These are phyloP conservation scores for Iberis pinnata DNA, from an alignment of 345 rosid species.

Conservation along the genomic window DNA sequence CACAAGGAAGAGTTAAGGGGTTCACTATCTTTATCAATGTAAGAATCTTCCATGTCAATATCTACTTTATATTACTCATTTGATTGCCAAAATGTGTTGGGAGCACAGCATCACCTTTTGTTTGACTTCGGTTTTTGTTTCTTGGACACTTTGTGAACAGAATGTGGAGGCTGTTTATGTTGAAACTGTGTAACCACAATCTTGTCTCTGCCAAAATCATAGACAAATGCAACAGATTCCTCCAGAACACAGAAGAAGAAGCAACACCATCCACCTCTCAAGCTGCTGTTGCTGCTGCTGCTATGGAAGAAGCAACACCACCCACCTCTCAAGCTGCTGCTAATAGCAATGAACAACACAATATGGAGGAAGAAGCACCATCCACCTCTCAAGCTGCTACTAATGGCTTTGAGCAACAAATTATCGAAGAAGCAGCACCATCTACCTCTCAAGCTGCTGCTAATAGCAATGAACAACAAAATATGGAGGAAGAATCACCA, in stretches of 20 bases:
- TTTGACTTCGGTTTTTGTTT: not conserved
- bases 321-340: too few relatives aligned
- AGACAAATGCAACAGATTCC: not conserved
- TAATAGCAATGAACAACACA: too few relatives aligned
- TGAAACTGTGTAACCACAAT: slow-evolving; percentile 18
- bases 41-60: too few relatives aligned
- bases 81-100: not conserved
- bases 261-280: slow-evolving; percentile 1
- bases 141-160: slow-evolving; percentile 27
- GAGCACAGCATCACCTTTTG: not conserved
- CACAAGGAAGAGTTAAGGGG: not conserved
- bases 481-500: not conserved
- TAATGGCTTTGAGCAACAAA: not conserved
- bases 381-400: slow-evolving; percentile 4
- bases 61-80: too few relatives aligned
- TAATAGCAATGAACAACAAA: too few relatives aligned
- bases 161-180: slow-evolving; percentile 66
- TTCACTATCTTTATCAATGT: too few relatives aligned
- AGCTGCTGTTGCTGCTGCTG: too few relatives aligned
- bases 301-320: not conserved
- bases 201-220: not conserved
- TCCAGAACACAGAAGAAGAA: not conserved
- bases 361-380: not conserved
- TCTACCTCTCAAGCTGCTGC: too few relatives aligned
- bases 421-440: too few relatives aligned